Percentiles rank a stretch among this genome's conserved stretches.
Conservation (phyloP, 129 eudicot species). For the Saposhnikovia divaricata region DNA sequence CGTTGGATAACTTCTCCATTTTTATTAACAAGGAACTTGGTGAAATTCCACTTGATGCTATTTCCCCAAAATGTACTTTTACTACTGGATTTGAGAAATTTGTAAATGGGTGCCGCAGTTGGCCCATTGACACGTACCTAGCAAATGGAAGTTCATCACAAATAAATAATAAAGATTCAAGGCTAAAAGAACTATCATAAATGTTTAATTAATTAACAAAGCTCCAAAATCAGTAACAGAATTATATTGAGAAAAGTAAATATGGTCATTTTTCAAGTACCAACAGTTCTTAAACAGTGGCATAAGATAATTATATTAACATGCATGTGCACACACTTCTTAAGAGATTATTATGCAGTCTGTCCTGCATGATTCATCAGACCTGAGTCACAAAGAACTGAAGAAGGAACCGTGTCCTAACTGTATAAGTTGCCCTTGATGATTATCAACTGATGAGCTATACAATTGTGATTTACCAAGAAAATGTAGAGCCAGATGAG, state of each 20-base stretch:
- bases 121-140: slow-evolving; percentile 80
- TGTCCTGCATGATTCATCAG: neutral
- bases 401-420: neutral
- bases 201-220: neutral
- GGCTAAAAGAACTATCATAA: neutral
- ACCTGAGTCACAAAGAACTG: neutral
- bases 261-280: neutral
- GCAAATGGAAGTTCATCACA: neutral
- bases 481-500: neutral
- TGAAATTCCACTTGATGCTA: slow-evolving; percentile 89
- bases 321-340: neutral
- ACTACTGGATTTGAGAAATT: slow-evolving; percentile 76
- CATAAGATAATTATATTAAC: neutral
- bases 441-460: neutral
- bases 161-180: neutral
- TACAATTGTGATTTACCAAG: neutral
- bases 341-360: neutral
- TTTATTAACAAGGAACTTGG: slow-evolving; percentile 86
- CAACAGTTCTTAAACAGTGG: neutral
- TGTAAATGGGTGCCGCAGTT: slow-evolving; percentile 64
- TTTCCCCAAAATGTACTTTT: slow-evolving; percentile 51
- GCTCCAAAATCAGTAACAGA: neutral
- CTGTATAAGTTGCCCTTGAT: neutral
- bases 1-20: slow-evolving; percentile 64
- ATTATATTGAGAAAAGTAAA: neutral